A percentile compares a stretch with the other conserved stretches of the same genome.
phyloP scores from a whole-genome alignment of 495 filamentous ascomycete genomes.

The Penicillium malachiteum region DNA sequence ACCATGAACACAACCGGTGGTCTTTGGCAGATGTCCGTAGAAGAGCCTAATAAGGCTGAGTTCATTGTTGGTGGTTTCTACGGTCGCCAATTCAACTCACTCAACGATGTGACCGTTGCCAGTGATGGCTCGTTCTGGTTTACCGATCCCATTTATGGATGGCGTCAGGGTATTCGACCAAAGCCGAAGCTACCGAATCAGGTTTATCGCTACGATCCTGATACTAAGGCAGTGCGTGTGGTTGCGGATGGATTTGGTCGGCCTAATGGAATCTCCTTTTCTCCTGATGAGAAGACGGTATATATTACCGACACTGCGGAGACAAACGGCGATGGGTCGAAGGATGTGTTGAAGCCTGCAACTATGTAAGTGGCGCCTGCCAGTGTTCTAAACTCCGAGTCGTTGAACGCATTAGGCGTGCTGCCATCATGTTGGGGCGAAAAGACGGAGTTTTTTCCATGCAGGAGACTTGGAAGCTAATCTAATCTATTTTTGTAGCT shows the following conservation, averaged over 20 bases:
- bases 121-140: constrained; percentile 52
- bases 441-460: too few relatives aligned
- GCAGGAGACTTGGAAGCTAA: too few relatives aligned
- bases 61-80: constrained; percentile 42
- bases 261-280: constrained; percentile 50
- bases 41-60: constrained; percentile 32
- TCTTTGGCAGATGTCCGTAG: constrained; percentile 34
- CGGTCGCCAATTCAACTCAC: constrained; percentile 45
- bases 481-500: constrained; percentile 10
- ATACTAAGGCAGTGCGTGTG: constrained; percentile 43
- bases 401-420: neutral
- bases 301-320: constrained; percentile 52
- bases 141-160: constrained; percentile 54
- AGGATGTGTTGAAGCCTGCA: constrained; percentile 17
- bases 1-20: constrained; percentile 47
- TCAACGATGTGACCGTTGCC: constrained; percentile 47
- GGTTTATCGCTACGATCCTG: constrained; percentile 54
- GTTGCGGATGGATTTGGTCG: constrained; percentile 52
- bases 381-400: neutral
- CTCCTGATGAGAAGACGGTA: constrained; percentile 44
- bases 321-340: constrained; percentile 23
- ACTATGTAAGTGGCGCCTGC: constrained; percentile 22
- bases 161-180: constrained; percentile 41
- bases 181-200: constrained; percentile 45
- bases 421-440: too few relatives aligned